Evolutionary conservation across 169 alveolate species (phyloP).

Genomic region (Plasmodium reichenowi): DNA sequence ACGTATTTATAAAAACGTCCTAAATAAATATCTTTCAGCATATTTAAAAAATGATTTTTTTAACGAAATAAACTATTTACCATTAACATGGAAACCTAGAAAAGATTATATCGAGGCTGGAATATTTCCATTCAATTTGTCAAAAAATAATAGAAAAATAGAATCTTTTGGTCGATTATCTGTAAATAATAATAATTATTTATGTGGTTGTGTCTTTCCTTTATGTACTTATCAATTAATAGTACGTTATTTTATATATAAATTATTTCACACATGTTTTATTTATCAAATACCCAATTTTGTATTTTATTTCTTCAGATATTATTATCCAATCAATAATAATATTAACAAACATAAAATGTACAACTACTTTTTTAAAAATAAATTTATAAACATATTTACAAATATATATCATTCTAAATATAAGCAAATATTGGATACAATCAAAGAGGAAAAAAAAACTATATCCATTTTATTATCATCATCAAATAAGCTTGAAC

Average conservation of each 20-base stretch:
- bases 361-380: slow-evolving; percentile 23
- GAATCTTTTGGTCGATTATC: slow-evolving; percentile 24
- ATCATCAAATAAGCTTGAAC: not conserved
- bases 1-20: not conserved
- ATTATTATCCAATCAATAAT: slow-evolving; percentile 1
- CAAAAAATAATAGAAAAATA: slow-evolving; percentile 28
- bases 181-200: slow-evolving; percentile 42
- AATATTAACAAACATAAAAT: not conserved
- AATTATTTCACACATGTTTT: slow-evolving; percentile 8
- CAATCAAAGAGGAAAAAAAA: slow-evolving; percentile 5
- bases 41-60: slow-evolving; percentile 49
- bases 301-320: slow-evolving; percentile 22
- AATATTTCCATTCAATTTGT: slow-evolving; percentile 38
- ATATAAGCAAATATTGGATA: not conserved
- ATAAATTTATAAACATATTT: slow-evolving; percentile 11
- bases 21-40: not conserved
- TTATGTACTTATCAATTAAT: slow-evolving; percentile 39
- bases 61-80: slow-evolving; percentile 39
- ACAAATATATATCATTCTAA: not conserved
- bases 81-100: slow-evolving; percentile 72
- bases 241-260: slow-evolving; percentile 43
- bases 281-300: slow-evolving; percentile 32
- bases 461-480: not conserved
- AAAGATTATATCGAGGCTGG: slow-evolving; percentile 58
- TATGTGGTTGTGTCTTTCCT: slow-evolving; percentile 46